phyloP scores from a whole-genome alignment of 164 flowering plant genomes.

The Stephania japonica region DNA sequence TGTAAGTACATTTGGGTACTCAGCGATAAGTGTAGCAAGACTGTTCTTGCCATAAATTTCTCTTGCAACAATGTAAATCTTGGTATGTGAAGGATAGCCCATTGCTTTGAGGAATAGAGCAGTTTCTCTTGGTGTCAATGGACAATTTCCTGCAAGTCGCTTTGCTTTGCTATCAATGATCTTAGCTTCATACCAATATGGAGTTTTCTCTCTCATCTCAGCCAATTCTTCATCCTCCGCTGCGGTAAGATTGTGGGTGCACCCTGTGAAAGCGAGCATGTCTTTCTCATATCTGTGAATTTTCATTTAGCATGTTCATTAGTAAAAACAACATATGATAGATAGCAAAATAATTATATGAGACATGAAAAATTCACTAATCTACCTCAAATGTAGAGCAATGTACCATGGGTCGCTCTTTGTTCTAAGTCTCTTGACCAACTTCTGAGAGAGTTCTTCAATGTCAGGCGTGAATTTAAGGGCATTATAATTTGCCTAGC shows the following conservation, averaged over 20 bases:
- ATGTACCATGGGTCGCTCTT: conserved; percentile 46
- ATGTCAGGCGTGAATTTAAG: conserved; percentile 58
- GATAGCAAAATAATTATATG: too few species aligned
- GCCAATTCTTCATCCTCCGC: conserved; percentile 65
- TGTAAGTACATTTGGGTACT: conserved; percentile 68
- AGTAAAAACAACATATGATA: too few species aligned
- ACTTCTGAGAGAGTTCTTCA: conserved; percentile 53
- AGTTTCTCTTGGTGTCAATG: conserved; percentile 90
- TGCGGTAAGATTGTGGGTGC: conserved; percentile 66
- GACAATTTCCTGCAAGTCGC: conserved; percentile 76
- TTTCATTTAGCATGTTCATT: too few species aligned
- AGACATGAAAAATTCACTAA: too few species aligned
- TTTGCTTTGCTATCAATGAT: conserved; percentile 47
- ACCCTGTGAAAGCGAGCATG: conserved; percentile 91
- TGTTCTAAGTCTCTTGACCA: conserved; percentile 50
- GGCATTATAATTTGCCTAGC: conserved; percentile 76
- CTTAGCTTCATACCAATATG: conserved; percentile 92
- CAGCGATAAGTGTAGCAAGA: conserved; percentile 43
- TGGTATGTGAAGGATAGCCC: conserved; percentile 80
- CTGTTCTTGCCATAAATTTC: conserved; percentile 65
- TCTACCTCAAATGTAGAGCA: conserved; percentile 62
- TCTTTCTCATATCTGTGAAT: conserved; percentile 63
- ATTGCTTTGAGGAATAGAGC: conserved; percentile 77
- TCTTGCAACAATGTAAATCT: conserved; percentile 88
- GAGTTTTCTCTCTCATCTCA: conserved; percentile 52